Evolutionary conservation across 1,284 basidiomycete species (phyloP), one percentile per base, ranked within the genome.

Genomic region (Cutaneotrichosporon sp.): DNA sequence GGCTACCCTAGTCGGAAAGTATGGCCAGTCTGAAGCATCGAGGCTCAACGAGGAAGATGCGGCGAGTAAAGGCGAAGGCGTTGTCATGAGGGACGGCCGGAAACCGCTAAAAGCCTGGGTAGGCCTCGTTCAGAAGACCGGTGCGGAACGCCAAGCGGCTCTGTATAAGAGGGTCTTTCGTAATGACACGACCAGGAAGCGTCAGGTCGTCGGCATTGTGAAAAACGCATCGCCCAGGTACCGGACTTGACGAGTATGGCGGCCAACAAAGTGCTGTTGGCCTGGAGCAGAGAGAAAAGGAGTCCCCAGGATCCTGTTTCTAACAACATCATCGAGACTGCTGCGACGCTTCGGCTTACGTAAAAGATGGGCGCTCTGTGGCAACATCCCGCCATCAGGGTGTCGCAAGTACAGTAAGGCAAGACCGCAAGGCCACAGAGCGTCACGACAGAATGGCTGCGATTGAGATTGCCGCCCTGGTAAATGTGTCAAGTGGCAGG

Each of bases 301-400:
- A 57, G 46, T 16, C 51, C 59, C 46, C 52, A n/a, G n/a, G 53
- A 53, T 56, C 51, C 41, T 64, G 63, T 46, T 64, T 54, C 51
- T 62, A 54, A 9, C 61, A 59, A 55, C 45, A 58, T 55, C 39
- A 60, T 49, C 20, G 59, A 55, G 5, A 60, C 52, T 3, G 51
- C 46, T 2, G 55, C 59, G 35, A 54, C 48, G 46, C 32, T 25
- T 27, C 24, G 34, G 16, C 24, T 31, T 24, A 34, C 51, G 31
- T 2, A 60, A 46, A n/a, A 34, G 26, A 39, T 61, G 47, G 34
- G 80, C 77, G 49, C 75, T 66, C 19, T 76, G 76, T 0, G 73
- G 75, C 32, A 83, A 58, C 64, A 82, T 79, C 0, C 72, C 68
- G 1, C 82, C 82, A 55, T 83, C 82, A 8, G 76, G 77, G 5